Conservation (phyloP, 2,329 filamentous ascomycete species). For the Penicillium hordei region DNA sequence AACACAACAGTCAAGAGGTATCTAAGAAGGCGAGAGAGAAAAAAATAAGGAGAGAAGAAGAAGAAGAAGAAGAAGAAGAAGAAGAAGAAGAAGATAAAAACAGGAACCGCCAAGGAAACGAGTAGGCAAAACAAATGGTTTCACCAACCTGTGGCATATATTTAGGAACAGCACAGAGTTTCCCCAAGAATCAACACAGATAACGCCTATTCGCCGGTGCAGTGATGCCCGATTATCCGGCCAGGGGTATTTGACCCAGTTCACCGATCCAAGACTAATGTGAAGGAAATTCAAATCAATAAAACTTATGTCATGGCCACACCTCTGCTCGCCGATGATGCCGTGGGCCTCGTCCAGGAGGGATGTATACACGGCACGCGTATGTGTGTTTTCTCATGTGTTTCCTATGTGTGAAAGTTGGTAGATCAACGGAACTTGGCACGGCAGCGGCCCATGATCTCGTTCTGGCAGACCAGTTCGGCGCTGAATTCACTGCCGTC, state of each 20-base stretch:
- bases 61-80: too few relatives aligned
- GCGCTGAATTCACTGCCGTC: conserved; percentile 98
- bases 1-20: conserved; percentile 22
- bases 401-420: not conserved
- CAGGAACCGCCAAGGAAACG: conserved; percentile 5
- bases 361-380: not conserved
- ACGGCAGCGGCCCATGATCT: conserved; percentile 96
- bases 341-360: not conserved
- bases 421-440: conserved; percentile 70
- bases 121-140: conserved; percentile 7
- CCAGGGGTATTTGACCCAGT: not conserved
- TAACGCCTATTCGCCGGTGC: conserved; percentile 25
- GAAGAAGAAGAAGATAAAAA: not conserved
- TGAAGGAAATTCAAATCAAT: not conserved
- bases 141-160: conserved; percentile 13
- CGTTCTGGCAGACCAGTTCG: conserved; percentile 97
- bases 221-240: conserved; percentile 13
- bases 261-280: not conserved
- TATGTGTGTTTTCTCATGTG: not conserved
- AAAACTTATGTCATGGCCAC: not conserved
- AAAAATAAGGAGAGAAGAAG: conserved; percentile 1
- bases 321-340: not conserved
- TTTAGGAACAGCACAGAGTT: conserved; percentile 13
- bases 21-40: conserved; percentile 19
- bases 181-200: conserved; percentile 15